A percentile compares a stretch with the other conserved stretches of the same genome.
Conservation (phyloP, 2,329 filamentous ascomycete species). For the Neobulgaria alba region DNA sequence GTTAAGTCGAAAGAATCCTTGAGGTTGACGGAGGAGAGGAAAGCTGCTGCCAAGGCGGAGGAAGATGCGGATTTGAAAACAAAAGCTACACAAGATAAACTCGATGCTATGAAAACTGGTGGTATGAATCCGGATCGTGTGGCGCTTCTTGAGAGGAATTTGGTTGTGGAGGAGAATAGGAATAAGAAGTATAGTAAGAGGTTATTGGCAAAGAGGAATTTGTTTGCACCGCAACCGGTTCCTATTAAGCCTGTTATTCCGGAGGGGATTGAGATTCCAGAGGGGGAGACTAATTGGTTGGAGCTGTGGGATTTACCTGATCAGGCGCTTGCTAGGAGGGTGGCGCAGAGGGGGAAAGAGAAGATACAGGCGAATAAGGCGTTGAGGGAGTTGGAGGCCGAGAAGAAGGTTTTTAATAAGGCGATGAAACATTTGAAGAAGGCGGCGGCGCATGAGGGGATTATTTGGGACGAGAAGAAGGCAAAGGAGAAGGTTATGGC, state of each 20-base stretch:
- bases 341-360: slow-evolving; percentile 16
- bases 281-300: slow-evolving; percentile 28
- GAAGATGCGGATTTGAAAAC: slow-evolving; percentile 1
- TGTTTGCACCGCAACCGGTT: slow-evolving; percentile 13
- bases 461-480: slow-evolving; percentile 18
- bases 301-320: slow-evolving; percentile 29
- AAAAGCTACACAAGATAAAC: too few species aligned
- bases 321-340: slow-evolving; percentile 21
- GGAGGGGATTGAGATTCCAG: slow-evolving; percentile 20
- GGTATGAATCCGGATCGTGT: too few species aligned
- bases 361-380: slow-evolving; percentile 16
- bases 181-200: slow-evolving; percentile 18
- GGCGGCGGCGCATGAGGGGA: slow-evolving; percentile 14
- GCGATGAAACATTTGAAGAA: slow-evolving; percentile 23
- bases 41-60: slow-evolving; percentile 4
- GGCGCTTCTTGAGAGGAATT: too few species aligned
- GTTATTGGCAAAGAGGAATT: slow-evolving; percentile 14
- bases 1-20: slow-evolving; percentile 22
- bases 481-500: slow-evolving; percentile 19
- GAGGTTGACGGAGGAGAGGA: slow-evolving; percentile 7
- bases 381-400: slow-evolving; percentile 15
- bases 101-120: too few species aligned
- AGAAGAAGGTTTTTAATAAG: slow-evolving; percentile 23
- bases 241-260: slow-evolving; percentile 25
- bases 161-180: slow-evolving; percentile 7